Evolutionary conservation across 495 filamentous ascomycete species (phyloP).

Genomic region (Xylaria venustula): DNA sequence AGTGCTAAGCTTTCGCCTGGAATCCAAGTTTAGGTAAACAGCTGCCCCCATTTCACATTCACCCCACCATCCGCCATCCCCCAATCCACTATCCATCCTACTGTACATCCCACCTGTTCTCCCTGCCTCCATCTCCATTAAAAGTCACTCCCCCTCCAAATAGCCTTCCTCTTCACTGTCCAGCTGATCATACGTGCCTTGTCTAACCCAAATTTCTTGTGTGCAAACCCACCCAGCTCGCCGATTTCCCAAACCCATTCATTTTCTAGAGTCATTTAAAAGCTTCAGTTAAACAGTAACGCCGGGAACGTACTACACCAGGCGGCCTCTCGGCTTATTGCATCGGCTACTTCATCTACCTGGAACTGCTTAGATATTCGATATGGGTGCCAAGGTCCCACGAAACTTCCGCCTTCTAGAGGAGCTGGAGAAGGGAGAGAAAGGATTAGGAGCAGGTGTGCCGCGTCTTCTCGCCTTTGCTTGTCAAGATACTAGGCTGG

Average conservation of each 20-base stretch:
- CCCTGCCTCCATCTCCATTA: too few relatives aligned
- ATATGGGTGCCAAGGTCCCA: conserved; percentile 74
- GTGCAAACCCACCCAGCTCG: not conserved
- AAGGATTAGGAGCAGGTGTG: conserved; percentile 88
- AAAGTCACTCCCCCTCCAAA: too few relatives aligned
- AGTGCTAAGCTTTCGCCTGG: too few relatives aligned
- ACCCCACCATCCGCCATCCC: conserved; percentile 8
- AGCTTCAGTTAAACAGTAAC: not conserved
- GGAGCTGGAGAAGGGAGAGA: conserved; percentile 98
- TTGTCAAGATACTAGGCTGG: not conserved
- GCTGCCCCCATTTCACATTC: not conserved
- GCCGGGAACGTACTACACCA: not conserved
- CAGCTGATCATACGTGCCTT: not conserved
- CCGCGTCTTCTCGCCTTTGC: not conserved
- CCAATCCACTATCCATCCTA: too few relatives aligned
- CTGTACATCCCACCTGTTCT: conserved; percentile 11
- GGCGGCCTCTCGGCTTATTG: not conserved
- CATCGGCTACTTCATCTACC: not conserved
- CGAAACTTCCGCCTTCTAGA: conserved; percentile 94
- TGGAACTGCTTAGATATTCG: not conserved
- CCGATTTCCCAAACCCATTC: not conserved
- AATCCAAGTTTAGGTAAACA: too few relatives aligned
- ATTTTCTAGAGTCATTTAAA: not conserved
- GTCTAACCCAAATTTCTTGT: not conserved
- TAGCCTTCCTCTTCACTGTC: too few relatives aligned